Percentiles rank a stretch among this genome's conserved stretches.
Evolutionary conservation across 805 yeast genomes (phyloP).

Genomic region (Wickerhamiella sorbophila): DNA sequence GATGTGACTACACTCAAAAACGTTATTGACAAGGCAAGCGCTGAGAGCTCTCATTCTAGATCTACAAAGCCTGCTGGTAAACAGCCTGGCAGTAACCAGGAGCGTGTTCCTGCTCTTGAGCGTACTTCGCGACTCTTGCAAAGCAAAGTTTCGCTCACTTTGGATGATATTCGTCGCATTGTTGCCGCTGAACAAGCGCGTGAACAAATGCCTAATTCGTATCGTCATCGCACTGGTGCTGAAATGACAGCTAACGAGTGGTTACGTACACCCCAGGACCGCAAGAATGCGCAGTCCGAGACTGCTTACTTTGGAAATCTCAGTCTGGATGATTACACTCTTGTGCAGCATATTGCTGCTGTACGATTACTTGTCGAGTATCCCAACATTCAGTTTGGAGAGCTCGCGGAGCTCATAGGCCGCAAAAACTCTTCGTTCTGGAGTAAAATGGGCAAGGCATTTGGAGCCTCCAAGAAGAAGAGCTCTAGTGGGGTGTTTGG

Average conservation of each 20-base stretch:
- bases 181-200: conserved; percentile 96
- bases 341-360: conserved; percentile 40
- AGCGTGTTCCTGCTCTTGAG: conserved; percentile 28
- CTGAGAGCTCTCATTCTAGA: not conserved
- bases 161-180: conserved; percentile 93
- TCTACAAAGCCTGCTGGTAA: not conserved
- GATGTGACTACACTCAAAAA: not conserved
- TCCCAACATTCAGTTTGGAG: conserved; percentile 9
- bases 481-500: conserved; percentile 51
- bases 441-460: conserved; percentile 32
- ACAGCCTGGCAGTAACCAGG: not conserved
- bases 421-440: conserved; percentile 30
- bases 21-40: not conserved
- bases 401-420: conserved; percentile 27
- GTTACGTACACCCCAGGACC: not conserved
- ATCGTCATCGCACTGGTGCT: conserved; percentile 39
- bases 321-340: conserved; percentile 39
- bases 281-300: not conserved
- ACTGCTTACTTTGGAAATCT: conserved; percentile 26
- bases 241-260: conserved; percentile 1
- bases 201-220: conserved; percentile 84
- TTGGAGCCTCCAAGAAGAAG: conserved; percentile 18
- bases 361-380: conserved; percentile 30
- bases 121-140: conserved; percentile 57
- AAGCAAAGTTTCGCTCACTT: conserved; percentile 71